These are phyloP conservation scores for Coffea canephora DNA, from an alignment of 257 asterid species.

Conservation along the genomic window DNA sequence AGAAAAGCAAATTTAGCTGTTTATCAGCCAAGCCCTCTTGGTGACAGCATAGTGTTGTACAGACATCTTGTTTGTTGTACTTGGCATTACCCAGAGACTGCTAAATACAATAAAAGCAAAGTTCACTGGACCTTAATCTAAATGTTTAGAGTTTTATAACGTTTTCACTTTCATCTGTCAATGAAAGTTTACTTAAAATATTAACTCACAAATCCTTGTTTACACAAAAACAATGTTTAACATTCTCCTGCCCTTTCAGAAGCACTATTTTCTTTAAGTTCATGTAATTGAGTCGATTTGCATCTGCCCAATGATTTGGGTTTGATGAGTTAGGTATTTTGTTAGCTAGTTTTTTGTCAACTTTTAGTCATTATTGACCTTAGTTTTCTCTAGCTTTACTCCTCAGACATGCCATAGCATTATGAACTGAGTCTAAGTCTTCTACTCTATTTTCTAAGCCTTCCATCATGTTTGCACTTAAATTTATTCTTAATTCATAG, in stretches of 20 bases:
- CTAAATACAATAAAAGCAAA: background rate
- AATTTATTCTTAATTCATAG: background rate
- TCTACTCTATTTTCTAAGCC: too few species aligned
- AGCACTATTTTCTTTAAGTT: too few species aligned
- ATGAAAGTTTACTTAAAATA: too few species aligned
- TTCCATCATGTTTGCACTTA: background rate
- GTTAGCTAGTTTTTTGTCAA: background rate
- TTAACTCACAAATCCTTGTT: background rate
- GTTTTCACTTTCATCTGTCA: background rate
- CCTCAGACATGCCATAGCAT: background rate
- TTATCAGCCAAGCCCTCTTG: background rate
- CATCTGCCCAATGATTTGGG: background rate
- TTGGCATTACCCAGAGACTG: background rate
- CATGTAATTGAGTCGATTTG: background rate
- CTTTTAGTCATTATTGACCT: background rate
- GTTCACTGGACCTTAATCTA: background rate
- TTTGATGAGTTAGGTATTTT: background rate
- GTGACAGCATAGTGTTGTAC: background rate
- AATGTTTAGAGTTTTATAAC: background rate
- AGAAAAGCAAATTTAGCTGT: background rate
- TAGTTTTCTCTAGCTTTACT: background rate
- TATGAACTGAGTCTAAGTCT: too few species aligned
- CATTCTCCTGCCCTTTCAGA: background rate
- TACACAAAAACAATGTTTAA: too few species aligned
- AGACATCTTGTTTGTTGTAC: background rate